Percentiles rank a stretch among this genome's conserved stretches.
Evolutionary conservation across 139 green algal genomes (phyloP).

Genomic region (Auxenochlorella pyrenoidosa): DNA sequence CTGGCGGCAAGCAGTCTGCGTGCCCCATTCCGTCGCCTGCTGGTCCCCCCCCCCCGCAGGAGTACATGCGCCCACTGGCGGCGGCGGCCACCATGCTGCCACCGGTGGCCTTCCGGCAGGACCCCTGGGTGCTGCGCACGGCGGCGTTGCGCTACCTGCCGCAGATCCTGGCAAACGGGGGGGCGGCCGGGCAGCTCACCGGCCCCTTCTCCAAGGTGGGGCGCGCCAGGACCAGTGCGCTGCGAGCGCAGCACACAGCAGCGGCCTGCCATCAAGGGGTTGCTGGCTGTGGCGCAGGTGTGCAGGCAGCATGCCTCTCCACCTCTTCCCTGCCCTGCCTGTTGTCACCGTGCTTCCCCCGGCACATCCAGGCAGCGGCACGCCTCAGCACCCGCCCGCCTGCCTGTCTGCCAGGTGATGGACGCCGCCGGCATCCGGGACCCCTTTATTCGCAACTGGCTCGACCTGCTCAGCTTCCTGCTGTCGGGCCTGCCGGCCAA

Average conservation of each 20-base stretch:
- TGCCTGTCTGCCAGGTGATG: constrained; percentile 51
- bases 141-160: constrained; percentile 82
- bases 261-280: no score
- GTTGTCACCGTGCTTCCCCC: no score
- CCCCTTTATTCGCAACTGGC: constrained; percentile 92
- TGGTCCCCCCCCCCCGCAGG: not conserved
- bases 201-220: constrained; percentile 80
- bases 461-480: constrained; percentile 98
- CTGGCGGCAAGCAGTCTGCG: no score
- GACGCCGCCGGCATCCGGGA: constrained; percentile 67
- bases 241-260: no score
- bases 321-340: no score
- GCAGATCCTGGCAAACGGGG: constrained; percentile 58
- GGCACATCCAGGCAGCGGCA: not conserved
- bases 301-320: no score
- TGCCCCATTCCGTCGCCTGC: no score
- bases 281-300: no score
- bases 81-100: constrained; percentile 83
- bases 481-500: constrained; percentile 89
- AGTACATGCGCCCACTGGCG: constrained; percentile 87
- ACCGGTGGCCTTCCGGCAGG: constrained; percentile 81
- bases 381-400: not conserved
- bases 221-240: no score
- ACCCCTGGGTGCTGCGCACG: constrained; percentile 73
- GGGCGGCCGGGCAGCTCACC: constrained; percentile 70